Percentiles rank a stretch among this genome's conserved stretches.
Evolutionary conservation across 2,329 filamentous ascomycete genomes (phyloP).

Genomic region (Stemphylium beticola): DNA sequence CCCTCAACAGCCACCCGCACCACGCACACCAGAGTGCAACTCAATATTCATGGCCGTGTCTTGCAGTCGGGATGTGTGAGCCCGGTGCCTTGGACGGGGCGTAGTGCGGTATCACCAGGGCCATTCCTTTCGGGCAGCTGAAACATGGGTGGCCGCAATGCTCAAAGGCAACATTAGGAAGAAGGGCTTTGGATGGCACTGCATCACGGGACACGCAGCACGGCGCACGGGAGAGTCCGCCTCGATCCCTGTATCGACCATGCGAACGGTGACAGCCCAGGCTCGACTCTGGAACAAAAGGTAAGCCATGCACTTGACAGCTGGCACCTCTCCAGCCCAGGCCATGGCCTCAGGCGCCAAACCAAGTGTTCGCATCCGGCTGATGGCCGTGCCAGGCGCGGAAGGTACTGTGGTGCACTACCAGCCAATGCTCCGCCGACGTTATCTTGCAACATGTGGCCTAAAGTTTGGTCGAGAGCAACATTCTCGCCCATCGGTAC

Average conservation of each 20-base stretch:
- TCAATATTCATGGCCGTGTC: conserved; percentile 26
- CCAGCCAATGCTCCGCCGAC: conserved; percentile 16
- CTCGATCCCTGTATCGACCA: conserved; percentile 33
- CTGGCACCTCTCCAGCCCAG: conserved; percentile 20
- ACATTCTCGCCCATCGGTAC: conserved; percentile 31
- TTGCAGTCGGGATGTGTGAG: conserved; percentile 27
- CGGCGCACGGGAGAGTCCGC: conserved; percentile 32
- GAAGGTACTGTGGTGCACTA: conserved; percentile 6
- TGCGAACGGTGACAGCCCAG: conserved; percentile 46
- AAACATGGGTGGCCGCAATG: conserved; percentile 34
- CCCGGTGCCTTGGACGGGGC: conserved; percentile 32
- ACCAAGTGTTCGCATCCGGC: conserved; percentile 46
- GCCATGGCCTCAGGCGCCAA: conserved; percentile 44
- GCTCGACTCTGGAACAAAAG: conserved; percentile 26
- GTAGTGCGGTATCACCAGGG: conserved; percentile 33
- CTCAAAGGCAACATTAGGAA: too few species aligned
- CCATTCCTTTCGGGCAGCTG: conserved; percentile 35
- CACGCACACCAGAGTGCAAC: conserved; percentile 21
- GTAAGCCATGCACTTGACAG: conserved; percentile 34
- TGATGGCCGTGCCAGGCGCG: conserved; percentile 21
- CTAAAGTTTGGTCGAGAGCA: conserved; percentile 17
- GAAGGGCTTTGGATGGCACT: conserved; percentile 16
- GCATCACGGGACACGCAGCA: conserved; percentile 35
- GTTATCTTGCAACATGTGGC: conserved; percentile 35
- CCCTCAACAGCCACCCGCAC: conserved; percentile 36